These are phyloP conservation scores for Basidiobolus meristosporus DNA, from an alignment of 371 early-diverging fungal species.

Conservation along the genomic window DNA sequence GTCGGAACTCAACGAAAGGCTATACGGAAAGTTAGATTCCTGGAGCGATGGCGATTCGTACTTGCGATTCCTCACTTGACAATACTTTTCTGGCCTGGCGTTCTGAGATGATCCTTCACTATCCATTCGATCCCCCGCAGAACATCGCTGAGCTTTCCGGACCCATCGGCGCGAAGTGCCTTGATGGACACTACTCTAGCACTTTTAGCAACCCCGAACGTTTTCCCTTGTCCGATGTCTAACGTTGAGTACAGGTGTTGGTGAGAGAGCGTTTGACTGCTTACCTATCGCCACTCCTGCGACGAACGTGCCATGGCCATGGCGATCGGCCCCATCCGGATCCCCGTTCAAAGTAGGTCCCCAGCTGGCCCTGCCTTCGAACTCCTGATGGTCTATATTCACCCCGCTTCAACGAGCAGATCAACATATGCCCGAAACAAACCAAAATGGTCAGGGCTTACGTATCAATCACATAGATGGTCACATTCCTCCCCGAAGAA, in stretches of 20 bases:
- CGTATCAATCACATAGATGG: slow-evolving; percentile 31
- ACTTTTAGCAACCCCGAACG: too few species aligned
- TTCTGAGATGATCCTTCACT: background rate
- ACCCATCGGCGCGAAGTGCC: too few species aligned
- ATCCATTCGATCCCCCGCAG: slow-evolving; percentile 1
- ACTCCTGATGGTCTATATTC: slow-evolving; percentile 30
- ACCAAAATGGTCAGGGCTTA: background rate
- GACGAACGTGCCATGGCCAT: slow-evolving; percentile 31
- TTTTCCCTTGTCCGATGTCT: too few species aligned
- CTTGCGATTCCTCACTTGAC: too few species aligned
- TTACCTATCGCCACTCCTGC: slow-evolving; percentile 34
- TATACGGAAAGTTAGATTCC: too few species aligned
- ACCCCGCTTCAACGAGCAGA: slow-evolving; percentile 16
- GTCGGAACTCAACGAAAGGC: background rate
- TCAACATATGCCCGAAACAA: background rate
- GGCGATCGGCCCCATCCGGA: slow-evolving; percentile 10
- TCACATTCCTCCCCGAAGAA: slow-evolving; percentile 12
- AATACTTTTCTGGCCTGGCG: too few species aligned
- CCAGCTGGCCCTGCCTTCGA: slow-evolving; percentile 40
- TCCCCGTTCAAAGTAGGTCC: slow-evolving; percentile 22
- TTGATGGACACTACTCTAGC: too few species aligned
- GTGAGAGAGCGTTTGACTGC: background rate
- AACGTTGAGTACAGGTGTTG: background rate
- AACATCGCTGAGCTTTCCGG: background rate
- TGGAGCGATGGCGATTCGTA: too few species aligned